Conservation (phyloP, 345 rosid species). For the Melaleuca quinquenervia region DNA sequence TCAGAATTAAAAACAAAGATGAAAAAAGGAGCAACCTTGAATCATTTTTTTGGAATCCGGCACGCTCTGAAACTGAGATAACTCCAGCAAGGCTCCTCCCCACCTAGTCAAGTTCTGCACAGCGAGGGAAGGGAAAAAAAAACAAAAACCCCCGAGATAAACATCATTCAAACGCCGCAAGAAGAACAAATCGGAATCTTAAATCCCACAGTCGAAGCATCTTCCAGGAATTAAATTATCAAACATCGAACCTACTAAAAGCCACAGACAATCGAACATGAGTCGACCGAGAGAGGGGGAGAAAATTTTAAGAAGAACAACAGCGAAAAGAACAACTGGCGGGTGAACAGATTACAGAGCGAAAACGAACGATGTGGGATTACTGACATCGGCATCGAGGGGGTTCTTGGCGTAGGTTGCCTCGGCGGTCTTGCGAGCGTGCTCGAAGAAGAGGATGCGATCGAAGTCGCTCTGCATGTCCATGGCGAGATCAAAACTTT, state of each 20-base stretch:
- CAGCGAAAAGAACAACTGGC: neutral
- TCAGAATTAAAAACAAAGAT: neutral
- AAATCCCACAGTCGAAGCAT: neutral
- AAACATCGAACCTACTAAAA: neutral
- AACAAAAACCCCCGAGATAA: neutral
- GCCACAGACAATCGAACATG: neutral
- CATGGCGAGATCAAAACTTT: slow-evolving; percentile 19
- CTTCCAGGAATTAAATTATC: neutral
- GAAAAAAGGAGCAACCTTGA: slow-evolving; percentile 28
- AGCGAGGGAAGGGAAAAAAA: neutral
- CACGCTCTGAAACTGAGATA: slow-evolving; percentile 71
- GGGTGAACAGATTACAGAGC: neutral
- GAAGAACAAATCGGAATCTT: neutral
- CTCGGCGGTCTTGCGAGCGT: slow-evolving; percentile 68
- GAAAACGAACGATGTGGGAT: neutral
- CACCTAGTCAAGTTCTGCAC: slow-evolving; percentile 72
- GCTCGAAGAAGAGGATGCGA: slow-evolving; percentile 61
- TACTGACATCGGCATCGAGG: slow-evolving; percentile 64
- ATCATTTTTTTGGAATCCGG: slow-evolving; percentile 65
- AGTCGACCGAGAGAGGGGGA: neutral
- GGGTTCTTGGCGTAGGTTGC: slow-evolving; percentile 50
- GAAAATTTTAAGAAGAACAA: neutral
- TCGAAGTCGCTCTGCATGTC: slow-evolving; percentile 61
- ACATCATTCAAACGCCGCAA: neutral
- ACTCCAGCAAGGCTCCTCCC: slow-evolving; percentile 78